A percentile compares a stretch with the other conserved stretches of the same genome.
phyloP scores from a whole-genome alignment of 768 basidiomycete genomes.

The Trametes meyenii region DNA sequence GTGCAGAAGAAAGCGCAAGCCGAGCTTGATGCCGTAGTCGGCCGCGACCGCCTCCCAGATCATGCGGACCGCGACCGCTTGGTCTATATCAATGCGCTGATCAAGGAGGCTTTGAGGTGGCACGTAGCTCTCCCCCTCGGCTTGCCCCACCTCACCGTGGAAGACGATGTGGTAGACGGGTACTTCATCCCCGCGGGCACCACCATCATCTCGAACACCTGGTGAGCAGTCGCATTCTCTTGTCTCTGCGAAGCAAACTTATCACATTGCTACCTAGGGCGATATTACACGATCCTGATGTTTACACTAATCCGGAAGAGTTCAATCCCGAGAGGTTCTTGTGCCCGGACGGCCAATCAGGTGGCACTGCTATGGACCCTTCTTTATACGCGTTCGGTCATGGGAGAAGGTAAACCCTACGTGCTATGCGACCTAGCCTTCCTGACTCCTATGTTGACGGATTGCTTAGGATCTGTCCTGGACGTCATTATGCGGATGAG shows the following conservation, averaged over 20 bases:
- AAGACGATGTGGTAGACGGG: constrained; percentile 15
- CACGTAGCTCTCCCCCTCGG: constrained; percentile 44
- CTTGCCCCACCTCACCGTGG: constrained; percentile 1
- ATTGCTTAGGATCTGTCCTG: constrained; percentile 20
- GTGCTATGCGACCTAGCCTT: no score
- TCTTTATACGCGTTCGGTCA: no score
- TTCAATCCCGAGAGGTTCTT: no score
- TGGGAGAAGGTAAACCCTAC: no score
- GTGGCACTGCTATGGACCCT: no score
- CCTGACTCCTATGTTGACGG: no score
- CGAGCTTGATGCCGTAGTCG: not conserved
- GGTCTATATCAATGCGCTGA: constrained; percentile 42
- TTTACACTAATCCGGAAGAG: no score
- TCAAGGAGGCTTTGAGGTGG: constrained; percentile 58
- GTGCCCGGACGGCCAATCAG: no score
- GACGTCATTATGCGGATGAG: constrained; percentile 12
- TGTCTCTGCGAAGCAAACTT: no score
- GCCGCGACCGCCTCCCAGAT: not conserved
- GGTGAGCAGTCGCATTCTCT: constrained; percentile 20
- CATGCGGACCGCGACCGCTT: constrained; percentile 40
- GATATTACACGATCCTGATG: no score
- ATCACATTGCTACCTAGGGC: no score
- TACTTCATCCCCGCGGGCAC: constrained; percentile 33
- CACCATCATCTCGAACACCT: constrained; percentile 15
- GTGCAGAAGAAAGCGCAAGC: not conserved